These are phyloP conservation scores for Odontarrhena argentea DNA, from an alignment of 345 rosid species.

Conservation along the genomic window DNA sequence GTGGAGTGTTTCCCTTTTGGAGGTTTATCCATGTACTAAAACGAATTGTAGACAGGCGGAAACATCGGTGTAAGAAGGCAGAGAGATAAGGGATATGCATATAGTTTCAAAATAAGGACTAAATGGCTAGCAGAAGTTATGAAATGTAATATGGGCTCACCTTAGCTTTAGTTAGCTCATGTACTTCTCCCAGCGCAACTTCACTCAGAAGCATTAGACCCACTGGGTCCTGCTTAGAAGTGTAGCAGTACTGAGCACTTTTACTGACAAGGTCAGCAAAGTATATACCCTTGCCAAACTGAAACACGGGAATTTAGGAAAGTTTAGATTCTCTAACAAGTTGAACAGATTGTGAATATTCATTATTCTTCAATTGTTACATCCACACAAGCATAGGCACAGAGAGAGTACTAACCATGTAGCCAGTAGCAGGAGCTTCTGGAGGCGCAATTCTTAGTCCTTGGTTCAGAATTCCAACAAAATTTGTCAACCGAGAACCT, in stretches of 20 bases:
- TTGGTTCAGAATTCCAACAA: slow-evolving; percentile 94
- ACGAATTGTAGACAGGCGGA: not conserved
- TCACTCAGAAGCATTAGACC: slow-evolving; percentile 93
- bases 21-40: slow-evolving; percentile 81
- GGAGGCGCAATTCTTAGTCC: slow-evolving; percentile 98
- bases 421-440: slow-evolving; percentile 98
- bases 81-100: not conserved
- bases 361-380: not conserved
- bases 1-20: slow-evolving; percentile 93
- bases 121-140: not conserved
- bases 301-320: slow-evolving; percentile 30
- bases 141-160: slow-evolving; percentile 47
- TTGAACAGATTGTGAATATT: not conserved
- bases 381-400: slow-evolving; percentile 24
- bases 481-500: slow-evolving; percentile 95
- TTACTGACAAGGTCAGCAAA: slow-evolving; percentile 98
- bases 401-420: slow-evolving; percentile 69
- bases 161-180: slow-evolving; percentile 77
- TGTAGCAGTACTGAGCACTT: slow-evolving; percentile 96
- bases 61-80: slow-evolving; percentile 2
- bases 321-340: slow-evolving; percentile 25
- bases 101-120: not conserved
- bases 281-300: slow-evolving; percentile 97
- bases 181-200: slow-evolving; percentile 83
- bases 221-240: slow-evolving; percentile 75